Percentiles rank a stretch among this genome's conserved stretches.
These are phyloP conservation scores for Pyronema omphalodes DNA, from an alignment of 495 filamentous ascomycete species.

Conservation along the genomic window DNA sequence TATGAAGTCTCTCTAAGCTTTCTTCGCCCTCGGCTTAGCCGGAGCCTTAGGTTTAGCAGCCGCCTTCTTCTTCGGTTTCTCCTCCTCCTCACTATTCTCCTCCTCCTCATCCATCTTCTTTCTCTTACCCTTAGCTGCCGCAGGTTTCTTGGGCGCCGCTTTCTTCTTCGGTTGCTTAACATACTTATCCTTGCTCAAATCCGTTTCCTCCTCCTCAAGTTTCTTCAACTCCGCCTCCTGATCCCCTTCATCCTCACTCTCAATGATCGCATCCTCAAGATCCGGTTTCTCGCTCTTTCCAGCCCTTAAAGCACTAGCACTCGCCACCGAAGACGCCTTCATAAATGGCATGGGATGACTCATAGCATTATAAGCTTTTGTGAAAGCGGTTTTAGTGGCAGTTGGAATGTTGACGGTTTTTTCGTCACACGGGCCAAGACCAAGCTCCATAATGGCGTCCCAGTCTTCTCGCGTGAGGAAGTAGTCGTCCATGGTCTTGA, in stretches of 20 bases:
- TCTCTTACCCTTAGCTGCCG: constrained; percentile 34
- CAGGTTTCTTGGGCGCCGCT: constrained; percentile 28
- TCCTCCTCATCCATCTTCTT: constrained; percentile 28
- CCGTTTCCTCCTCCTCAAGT: constrained; percentile 49
- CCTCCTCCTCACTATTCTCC: constrained; percentile 29
- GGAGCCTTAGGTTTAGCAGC: neutral
- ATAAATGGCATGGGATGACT: constrained; percentile 91
- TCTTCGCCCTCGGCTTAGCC: neutral
- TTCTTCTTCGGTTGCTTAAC: constrained; percentile 67
- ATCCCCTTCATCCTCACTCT: constrained; percentile 58
- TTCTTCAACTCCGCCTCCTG: constrained; percentile 33
- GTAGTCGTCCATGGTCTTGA: constrained; percentile 91
- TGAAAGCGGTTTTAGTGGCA: constrained; percentile 76
- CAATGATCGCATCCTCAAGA: constrained; percentile 88
- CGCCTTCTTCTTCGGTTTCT: neutral
- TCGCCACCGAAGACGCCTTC: constrained; percentile 60
- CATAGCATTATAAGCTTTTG: constrained; percentile 67
- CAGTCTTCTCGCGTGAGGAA: constrained; percentile 92
- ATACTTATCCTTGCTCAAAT: constrained; percentile 88
- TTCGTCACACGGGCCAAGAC: constrained; percentile 65
- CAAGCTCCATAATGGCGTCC: constrained; percentile 80
- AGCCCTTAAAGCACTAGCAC: constrained; percentile 41
- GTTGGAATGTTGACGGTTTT: constrained; percentile 57
- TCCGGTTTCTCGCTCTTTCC: constrained; percentile 64
- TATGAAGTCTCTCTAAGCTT: neutral